Conservation (phyloP, 805 yeast genomes). For the Metschnikowia orientalis region DNA sequence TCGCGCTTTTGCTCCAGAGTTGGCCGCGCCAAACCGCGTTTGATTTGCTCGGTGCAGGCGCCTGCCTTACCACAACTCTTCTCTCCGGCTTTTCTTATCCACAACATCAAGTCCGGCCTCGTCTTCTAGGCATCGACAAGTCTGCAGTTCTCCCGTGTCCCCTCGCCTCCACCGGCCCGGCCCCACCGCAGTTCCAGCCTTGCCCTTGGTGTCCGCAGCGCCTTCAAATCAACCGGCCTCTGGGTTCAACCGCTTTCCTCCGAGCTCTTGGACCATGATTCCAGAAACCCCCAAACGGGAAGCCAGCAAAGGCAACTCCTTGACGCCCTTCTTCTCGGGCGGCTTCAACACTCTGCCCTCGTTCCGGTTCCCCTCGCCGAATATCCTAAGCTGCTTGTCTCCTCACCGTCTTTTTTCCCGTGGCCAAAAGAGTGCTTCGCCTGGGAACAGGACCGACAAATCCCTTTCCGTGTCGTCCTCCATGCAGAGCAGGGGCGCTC, state of each 20-base stretch:
- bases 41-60: constrained; percentile 1
- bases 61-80: constrained; percentile 1
- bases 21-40: constrained; percentile 5
- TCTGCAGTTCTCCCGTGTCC: too few relatives aligned
- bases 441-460: not conserved
- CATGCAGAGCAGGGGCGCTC: too few relatives aligned
- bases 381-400: constrained; percentile 26
- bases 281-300: constrained; percentile 15
- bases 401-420: constrained; percentile 31
- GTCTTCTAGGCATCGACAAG: too few relatives aligned
- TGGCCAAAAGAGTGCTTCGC: not conserved
- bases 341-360: constrained; percentile 42
- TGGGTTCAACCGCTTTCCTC: not conserved
- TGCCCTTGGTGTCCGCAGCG: too few relatives aligned
- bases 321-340: constrained; percentile 35
- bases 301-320: constrained; percentile 4
- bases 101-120: too few relatives aligned
- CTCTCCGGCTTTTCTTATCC: too few relatives aligned
- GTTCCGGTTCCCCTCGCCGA: constrained; percentile 37
- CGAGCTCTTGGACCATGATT: constrained; percentile 6
- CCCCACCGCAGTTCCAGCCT: too few relatives aligned
- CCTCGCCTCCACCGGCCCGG: too few relatives aligned
- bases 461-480: too few relatives aligned
- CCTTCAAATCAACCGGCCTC: too few relatives aligned
- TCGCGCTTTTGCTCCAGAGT: constrained; percentile 4